A percentile compares a stretch with the other conserved stretches of the same genome.
phyloP scores from a whole-genome alignment of 2,329 filamentous ascomycete genomes.

The Claviceps spartinae region DNA sequence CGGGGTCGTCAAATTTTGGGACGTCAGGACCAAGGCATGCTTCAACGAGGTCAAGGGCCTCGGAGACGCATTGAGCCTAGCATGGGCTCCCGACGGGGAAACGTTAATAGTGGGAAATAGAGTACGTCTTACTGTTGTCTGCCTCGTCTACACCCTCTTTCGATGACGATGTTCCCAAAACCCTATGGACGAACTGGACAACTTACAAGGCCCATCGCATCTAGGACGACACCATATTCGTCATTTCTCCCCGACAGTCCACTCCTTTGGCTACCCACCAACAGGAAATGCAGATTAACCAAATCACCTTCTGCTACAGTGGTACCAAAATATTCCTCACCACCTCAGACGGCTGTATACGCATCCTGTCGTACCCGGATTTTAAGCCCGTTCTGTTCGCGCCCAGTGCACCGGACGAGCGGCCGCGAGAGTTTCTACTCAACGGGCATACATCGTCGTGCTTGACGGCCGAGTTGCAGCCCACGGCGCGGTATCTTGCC shows the following conservation, averaged over 20 bases:
- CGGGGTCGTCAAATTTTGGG: slow-evolving; percentile 67
- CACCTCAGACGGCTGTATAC: slow-evolving; percentile 55
- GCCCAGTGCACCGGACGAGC: slow-evolving; percentile 24
- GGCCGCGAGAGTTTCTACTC: slow-evolving; percentile 41
- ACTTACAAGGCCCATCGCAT: not conserved
- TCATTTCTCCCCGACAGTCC: slow-evolving; percentile 46
- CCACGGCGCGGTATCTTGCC: slow-evolving; percentile 57
- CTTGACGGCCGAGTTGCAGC: slow-evolving; percentile 54
- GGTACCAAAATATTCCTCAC: slow-evolving; percentile 58
- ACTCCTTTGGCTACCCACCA: slow-evolving; percentile 44
- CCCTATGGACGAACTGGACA: not conserved
- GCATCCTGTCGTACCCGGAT: slow-evolving; percentile 55
- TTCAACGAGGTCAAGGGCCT: slow-evolving; percentile 55
- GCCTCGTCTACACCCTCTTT: not conserved
- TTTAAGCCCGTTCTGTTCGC: slow-evolving; percentile 42
- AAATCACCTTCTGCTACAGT: slow-evolving; percentile 61
- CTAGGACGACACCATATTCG: slow-evolving; percentile 49
- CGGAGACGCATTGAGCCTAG: slow-evolving; percentile 55
- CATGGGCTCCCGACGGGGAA: slow-evolving; percentile 60
- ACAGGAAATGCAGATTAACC: slow-evolving; percentile 54
- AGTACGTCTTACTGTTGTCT: slow-evolving; percentile 27
- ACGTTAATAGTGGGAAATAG: slow-evolving; percentile 61
- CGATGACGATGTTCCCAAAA: not conserved
- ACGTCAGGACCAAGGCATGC: slow-evolving; percentile 58
- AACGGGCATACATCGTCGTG: slow-evolving; percentile 63